Percentiles rank a stretch among this genome's conserved stretches.
These are phyloP conservation scores for Helicostylum pulchrum DNA, from an alignment of 192 early-diverging fungal species.

Conservation along the genomic window DNA sequence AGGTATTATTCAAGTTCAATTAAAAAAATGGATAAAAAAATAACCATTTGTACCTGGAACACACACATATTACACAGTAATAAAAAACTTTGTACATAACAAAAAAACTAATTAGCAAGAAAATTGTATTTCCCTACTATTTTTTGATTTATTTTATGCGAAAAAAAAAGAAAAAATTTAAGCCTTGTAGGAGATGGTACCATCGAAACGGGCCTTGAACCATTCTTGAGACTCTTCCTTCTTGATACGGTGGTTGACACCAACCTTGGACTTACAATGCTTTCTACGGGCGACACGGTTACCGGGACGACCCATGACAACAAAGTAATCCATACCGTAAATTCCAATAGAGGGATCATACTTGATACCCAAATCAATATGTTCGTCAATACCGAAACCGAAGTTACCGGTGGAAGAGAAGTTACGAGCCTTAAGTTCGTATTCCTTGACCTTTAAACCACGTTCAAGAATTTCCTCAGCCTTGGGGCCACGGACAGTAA, in stretches of 20 bases:
- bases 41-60: no score
- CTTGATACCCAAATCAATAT: conserved; percentile 99
- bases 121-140: background rate
- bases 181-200: conserved; percentile 72
- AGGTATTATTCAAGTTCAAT: no score
- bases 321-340: conserved; percentile 68
- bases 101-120: background rate
- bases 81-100: no score
- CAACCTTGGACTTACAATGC: conserved; percentile 79
- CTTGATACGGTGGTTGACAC: conserved; percentile 85
- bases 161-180: conserved; percentile 44
- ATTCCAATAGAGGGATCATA: conserved; percentile 99
- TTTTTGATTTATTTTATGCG: conserved; percentile 69
- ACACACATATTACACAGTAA: no score
- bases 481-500: conserved; percentile 90
- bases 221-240: conserved; percentile 94
- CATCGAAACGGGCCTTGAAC: conserved; percentile 91
- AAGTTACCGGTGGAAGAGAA: conserved; percentile 99
- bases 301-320: conserved; percentile 97
- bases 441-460: conserved; percentile 99
- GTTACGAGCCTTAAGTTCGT: conserved; percentile 93
- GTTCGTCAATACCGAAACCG: conserved; percentile 99
- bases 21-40: no score
- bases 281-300: conserved; percentile 93
- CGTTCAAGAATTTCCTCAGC: conserved; percentile 97